These are phyloP conservation scores for Plantago ovata DNA, from an alignment of 257 asterid species.

Conservation along the genomic window DNA sequence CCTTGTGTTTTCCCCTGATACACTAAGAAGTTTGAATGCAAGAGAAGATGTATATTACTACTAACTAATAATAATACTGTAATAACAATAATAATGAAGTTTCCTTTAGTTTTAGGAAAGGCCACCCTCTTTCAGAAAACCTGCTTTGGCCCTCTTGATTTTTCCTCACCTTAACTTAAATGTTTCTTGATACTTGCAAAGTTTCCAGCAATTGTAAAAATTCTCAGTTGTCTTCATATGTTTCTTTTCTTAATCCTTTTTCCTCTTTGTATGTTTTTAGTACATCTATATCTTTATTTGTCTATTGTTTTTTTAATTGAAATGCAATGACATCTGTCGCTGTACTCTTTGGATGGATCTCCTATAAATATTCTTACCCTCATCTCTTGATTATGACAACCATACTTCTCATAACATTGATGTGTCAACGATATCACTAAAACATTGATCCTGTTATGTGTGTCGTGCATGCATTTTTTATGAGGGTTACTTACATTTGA, in stretches of 20 bases:
- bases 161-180: background rate
- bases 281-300: too few species aligned
- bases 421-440: slow-evolving; percentile 13
- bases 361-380: background rate
- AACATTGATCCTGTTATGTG: slow-evolving; percentile 10
- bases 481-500: background rate
- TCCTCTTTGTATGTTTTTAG: too few species aligned
- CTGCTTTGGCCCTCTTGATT: background rate
- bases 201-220: too few species aligned
- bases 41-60: background rate
- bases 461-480: slow-evolving; percentile 11
- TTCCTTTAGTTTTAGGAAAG: background rate
- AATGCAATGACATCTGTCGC: too few species aligned
- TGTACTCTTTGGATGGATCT: too few species aligned
- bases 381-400: too few species aligned
- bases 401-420: slow-evolving; percentile 12
- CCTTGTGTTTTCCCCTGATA: background rate
- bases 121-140: background rate
- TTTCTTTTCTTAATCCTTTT: too few species aligned
- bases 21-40: background rate
- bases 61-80: background rate
- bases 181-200: background rate
- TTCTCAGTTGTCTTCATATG: too few species aligned
- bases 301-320: too few species aligned
- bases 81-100: background rate